Base-by-base conservation (phyloP, 116 monocot species). In the Posidonia oceanica region DNA sequence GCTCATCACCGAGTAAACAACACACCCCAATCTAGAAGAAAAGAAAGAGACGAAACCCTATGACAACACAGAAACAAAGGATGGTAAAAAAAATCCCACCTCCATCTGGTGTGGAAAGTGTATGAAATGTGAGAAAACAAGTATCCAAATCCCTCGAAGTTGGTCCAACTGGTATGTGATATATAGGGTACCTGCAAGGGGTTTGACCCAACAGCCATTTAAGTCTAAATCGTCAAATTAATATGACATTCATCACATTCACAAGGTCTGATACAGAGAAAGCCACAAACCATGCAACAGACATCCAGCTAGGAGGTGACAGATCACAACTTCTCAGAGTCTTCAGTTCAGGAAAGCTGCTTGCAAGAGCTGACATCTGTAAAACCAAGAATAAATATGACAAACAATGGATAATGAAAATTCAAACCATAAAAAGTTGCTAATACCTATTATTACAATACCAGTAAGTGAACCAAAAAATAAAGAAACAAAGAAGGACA, bases 91-190 rank as follows among this genome's bases (percentile, higher is more conserved):
- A 29, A 29, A 29, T 29, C 29, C 29, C 29, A 29, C 29, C 29
- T 29, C 29, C 29, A 29, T 29, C 29, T 29, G 75, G 81, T 17
- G 80, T 81, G 3, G 88, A 80, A 56, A 95, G 86, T 68, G 59
- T 76, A 74, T 95, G 91, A 69, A 91, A 95, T 17, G 91, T 88
- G 54, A 95, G 83, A 80, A 95, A 95, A 52, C 91, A 95, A 69
- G 95, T 88, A 78, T 95, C 95, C 54, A 88, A 62, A 78, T 86
- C 91, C 59, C 74, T 83, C 42, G 88, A 21, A 53, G 91, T 88
- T 23, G 82, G 77, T n/a, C 95, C 91, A 67, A 79, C 86, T 40
- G 95, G 95, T 69, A 95, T 95, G 14, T 88, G 80, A 63, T 95
- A 95, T 66, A 95, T 95, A 38, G 95, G 95, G 67, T 95, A 95